These are phyloP conservation scores for Rhizophora apiculata DNA, from an alignment of 345 rosid species.

Conservation along the genomic window DNA sequence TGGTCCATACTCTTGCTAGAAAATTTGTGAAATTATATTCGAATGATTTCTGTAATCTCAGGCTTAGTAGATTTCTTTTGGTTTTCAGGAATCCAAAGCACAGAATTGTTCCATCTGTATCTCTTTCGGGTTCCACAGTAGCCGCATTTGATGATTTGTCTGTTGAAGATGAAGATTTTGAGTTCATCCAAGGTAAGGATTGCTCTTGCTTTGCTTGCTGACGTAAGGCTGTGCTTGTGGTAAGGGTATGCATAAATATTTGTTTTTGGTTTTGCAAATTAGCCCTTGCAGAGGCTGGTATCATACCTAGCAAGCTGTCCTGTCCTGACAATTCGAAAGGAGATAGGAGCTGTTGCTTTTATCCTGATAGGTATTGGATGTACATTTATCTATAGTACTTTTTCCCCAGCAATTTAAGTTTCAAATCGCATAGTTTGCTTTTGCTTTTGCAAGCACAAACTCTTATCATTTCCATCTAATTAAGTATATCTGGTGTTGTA, in stretches of 20 bases:
- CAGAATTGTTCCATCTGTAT: slow-evolving; percentile 56
- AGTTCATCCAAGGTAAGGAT: slow-evolving; percentile 57
- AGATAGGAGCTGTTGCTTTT: slow-evolving; percentile 30
- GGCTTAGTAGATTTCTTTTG: slow-evolving; percentile 13
- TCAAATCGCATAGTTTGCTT: not conserved
- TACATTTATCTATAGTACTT: not conserved
- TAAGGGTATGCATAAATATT: not conserved
- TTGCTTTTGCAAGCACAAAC: not conserved
- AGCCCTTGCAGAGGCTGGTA: slow-evolving; percentile 88
- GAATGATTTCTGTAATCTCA: slow-evolving; percentile 14
- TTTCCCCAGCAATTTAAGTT: not conserved
- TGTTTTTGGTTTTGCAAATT: slow-evolving; percentile 23
- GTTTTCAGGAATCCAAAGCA: slow-evolving; percentile 60
- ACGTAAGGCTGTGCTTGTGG: not conserved
- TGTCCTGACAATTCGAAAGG: slow-evolving; percentile 29
- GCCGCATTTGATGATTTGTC: slow-evolving; percentile 75
- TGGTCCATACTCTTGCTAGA: not conserved
- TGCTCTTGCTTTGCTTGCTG: slow-evolving; percentile 7
- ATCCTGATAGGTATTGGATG: slow-evolving; percentile 58
- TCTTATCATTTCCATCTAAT: slow-evolving; percentile 3
- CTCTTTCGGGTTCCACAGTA: slow-evolving; percentile 53
- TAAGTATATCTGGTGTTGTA: slow-evolving; percentile 29
- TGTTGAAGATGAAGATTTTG: slow-evolving; percentile 57
- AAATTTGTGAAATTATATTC: not conserved
- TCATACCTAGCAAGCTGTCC: slow-evolving; percentile 58